Evolutionary conservation across 1,284 basidiomycete genomes (phyloP), one percentile per base, ranked within the genome.

Genomic region (Ustilago hordei): DNA sequence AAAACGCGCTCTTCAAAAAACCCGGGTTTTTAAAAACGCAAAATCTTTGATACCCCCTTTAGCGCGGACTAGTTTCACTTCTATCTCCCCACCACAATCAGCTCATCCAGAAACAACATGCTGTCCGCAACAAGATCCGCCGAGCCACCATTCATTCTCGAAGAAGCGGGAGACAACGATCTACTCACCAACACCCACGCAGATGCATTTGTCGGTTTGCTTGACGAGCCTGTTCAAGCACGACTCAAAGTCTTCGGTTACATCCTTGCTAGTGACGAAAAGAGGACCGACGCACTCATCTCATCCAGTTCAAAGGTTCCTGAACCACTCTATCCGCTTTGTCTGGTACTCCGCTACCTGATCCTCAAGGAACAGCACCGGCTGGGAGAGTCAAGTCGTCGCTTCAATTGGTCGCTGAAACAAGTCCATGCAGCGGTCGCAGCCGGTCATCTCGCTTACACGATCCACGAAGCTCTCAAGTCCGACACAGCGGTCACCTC

Each of bases 371-470:
- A 78, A 41, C 65, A 65, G 13, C 43, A 57, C 3, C 48, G 76
- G 1, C 54, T 78, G 0, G 76, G 76, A n/a, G 76, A 78, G 35
- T 75, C 72, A 9, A 73, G 60, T 31, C 36, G 34, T 12, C 64
- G 68, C 34, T 75, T 70, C 62, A 78, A 78, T 38, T 78, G 71
- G 72, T 75, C 68, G 19, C 63, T 75, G 39, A 75, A 75, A 45
- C 68, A 75, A 57, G 53, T 75, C 8, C 54, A 68, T 17, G 76
- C 72, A 13, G 64, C 68, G 19, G 57, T 71, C n/a, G 64, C 69
- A 1, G 56, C 75, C 4, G 68, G 45, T 9, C 61, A 47, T 36
- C 55, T 32, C 8, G 68, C 74, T 1, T 63, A 64, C 34, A 65
- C 53, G 17, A 56, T 68, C 36, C 65, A 76, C 55, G 47, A 67